Base-by-base conservation (phyloP, 2,329 filamentous ascomycete species). In the Coniochaeta hoffmannii region DNA sequence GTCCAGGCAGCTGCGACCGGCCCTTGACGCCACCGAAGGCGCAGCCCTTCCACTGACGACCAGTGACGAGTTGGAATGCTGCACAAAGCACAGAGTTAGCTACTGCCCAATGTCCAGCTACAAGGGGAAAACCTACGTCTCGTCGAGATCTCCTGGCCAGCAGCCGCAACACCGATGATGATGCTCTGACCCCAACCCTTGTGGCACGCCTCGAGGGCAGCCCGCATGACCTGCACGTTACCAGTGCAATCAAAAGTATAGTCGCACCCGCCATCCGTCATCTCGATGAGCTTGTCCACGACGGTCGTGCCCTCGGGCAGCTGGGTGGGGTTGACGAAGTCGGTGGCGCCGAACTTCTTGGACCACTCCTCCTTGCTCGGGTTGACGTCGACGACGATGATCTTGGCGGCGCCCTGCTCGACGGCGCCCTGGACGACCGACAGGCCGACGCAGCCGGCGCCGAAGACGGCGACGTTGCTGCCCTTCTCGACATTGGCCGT, bases 201-300 rank as follows among this genome's bases (percentile, higher is more conserved):
- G 81, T 99, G 94, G 79, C 92, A 97, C 51, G 94, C 92, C 78
- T 99, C 93, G 58, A 99, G 85, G 38, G 94, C 94, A 54, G 90
- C 88, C 60, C 94, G 83, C 94, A 96, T 99, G 55, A 99, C 94
- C 64, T 86, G 83, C 54, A 97, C 92, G 68, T 97, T 97, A 58
- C 94, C 94, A 7, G 94, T 99, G 81, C 94, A 97, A 78, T 99
- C 94, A 70, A 99, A 99, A 52, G 94, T 99, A 79, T 97, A 97
- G 78, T 99, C 94, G 71, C 91, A 96, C 53, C 94, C 94, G 62
- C 94, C 94, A 67, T 97, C 94, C 1, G 94, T 99, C 88, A 97
- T 91, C 75, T 97, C 93, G 63, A 97, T 85, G 61, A 99, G 82
- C 77, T 93, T 88, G 68, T 96, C 90, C 66, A 95, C 90, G 64